These are phyloP conservation scores for Cyclotella cryptica DNA, from an alignment of 108 stramenopile genomes.

Conservation along the genomic window DNA sequence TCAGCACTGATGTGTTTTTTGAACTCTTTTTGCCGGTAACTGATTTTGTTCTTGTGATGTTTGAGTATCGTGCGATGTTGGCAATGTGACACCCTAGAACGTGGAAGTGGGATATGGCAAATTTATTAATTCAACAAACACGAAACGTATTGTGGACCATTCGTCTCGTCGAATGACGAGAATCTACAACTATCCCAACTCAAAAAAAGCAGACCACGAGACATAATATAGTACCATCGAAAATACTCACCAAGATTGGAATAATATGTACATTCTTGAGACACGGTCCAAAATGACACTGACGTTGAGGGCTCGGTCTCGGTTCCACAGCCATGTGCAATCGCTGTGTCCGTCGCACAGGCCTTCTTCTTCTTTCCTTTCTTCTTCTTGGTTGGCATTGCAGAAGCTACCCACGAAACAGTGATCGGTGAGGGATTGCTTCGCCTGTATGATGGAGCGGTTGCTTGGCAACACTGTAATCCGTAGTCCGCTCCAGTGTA, in stretches of 20 bases:
- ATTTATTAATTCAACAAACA: neutral
- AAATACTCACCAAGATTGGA: conserved; percentile 13
- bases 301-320: neutral
- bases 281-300: conserved; percentile 18
- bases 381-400: neutral
- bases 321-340: neutral
- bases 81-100: conserved; percentile 44
- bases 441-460: too few species aligned
- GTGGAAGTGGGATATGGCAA: neutral
- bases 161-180: neutral
- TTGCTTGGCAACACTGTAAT: too few species aligned
- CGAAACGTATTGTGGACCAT: neutral
- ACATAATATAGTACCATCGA: neutral
- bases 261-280: conserved; percentile 42
- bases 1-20: neutral
- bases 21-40: neutral
- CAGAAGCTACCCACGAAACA: neutral
- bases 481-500: too few species aligned
- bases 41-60: neutral
- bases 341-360: neutral
- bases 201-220: neutral
- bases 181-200: neutral
- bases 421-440: neutral
- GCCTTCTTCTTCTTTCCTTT: neutral
- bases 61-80: conserved; percentile 27